Percentiles rank a stretch among this genome's conserved stretches.
Conservation (phyloP, 768 basidiomycete genomes). For the Mycena capillaripes region DNA sequence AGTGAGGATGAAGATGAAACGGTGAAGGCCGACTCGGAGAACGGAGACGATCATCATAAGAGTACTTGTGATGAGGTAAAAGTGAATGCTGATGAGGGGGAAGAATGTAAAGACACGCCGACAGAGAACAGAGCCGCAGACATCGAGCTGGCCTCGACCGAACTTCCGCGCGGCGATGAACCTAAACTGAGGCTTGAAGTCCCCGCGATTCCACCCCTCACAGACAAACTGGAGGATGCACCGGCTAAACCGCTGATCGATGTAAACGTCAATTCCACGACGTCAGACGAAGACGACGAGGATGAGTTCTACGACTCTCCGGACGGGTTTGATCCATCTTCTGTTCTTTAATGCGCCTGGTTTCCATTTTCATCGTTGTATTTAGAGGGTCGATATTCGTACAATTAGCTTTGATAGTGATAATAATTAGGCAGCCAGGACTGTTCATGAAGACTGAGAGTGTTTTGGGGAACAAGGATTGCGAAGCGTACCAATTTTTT, state of each 20-base stretch:
- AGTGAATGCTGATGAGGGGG: conserved; percentile 9
- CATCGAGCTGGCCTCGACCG: background rate
- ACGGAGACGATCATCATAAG: conserved; percentile 22
- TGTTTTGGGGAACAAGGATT: background rate
- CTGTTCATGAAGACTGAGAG: background rate
- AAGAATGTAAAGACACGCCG: conserved; percentile 5
- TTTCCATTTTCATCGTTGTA: background rate
- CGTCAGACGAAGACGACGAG: conserved; percentile 35
- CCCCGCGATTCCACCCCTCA: background rate
- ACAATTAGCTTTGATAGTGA: conserved; percentile 5
- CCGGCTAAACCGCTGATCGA: background rate
- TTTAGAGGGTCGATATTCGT: conserved; percentile 10
- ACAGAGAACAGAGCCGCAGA: background rate
- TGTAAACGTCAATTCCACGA: conserved; percentile 7
- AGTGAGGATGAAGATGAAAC: conserved; percentile 26
- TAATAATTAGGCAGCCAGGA: background rate
- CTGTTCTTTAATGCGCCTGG: conserved; percentile 10
- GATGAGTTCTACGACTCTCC: conserved; percentile 47
- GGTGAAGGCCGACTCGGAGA: conserved; percentile 15
- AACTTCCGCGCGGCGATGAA: background rate
- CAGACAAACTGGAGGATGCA: background rate
- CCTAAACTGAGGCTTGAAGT: background rate
- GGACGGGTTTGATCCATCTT: conserved; percentile 34
- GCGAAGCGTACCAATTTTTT: background rate
- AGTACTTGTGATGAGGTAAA: conserved; percentile 34